Conservation (phyloP, 1,284 basidiomycete genomes). For the Ustilago esculenta region DNA sequence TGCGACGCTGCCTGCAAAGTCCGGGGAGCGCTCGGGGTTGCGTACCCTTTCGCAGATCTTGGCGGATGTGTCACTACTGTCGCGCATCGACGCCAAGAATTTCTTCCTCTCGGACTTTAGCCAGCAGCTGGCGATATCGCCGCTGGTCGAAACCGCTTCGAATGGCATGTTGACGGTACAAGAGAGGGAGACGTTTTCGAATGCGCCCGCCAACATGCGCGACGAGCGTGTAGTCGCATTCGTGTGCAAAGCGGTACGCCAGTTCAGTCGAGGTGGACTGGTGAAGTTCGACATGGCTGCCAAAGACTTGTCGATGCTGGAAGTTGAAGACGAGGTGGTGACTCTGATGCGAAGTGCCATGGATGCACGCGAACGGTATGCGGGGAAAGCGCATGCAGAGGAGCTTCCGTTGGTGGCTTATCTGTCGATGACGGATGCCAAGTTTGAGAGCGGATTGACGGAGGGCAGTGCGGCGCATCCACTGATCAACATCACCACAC, state of each 20-base stretch:
- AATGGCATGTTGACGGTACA: conserved; percentile 69
- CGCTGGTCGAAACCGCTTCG: conserved; percentile 68
- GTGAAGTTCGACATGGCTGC: conserved; percentile 68
- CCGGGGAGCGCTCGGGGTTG: too few species aligned
- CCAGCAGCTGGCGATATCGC: conserved; percentile 67
- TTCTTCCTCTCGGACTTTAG: conserved; percentile 68
- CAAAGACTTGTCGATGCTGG: conserved; percentile 69
- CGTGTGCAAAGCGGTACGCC: conserved; percentile 66
- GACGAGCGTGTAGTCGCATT: conserved; percentile 68
- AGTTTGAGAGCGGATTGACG: neutral
- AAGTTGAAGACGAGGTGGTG: conserved; percentile 38
- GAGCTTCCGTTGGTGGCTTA: conserved; percentile 28
- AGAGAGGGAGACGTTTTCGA: conserved; percentile 71
- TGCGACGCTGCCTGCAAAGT: conserved; percentile 67
- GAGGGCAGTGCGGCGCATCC: conserved; percentile 21
- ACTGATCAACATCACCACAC: conserved; percentile 59
- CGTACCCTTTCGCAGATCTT: conserved; percentile 69
- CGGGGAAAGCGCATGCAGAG: neutral
- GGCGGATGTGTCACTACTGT: conserved; percentile 71
- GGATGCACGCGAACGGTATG: conserved; percentile 1
- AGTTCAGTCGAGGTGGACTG: conserved; percentile 67
- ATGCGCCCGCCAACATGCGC: conserved; percentile 70
- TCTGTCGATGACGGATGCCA: conserved; percentile 11
- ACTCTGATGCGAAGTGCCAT: conserved; percentile 25
- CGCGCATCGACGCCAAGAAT: conserved; percentile 70